phyloP scores from a whole-genome alignment of 179 eudicot species.

The Beta lomatogona region DNA sequence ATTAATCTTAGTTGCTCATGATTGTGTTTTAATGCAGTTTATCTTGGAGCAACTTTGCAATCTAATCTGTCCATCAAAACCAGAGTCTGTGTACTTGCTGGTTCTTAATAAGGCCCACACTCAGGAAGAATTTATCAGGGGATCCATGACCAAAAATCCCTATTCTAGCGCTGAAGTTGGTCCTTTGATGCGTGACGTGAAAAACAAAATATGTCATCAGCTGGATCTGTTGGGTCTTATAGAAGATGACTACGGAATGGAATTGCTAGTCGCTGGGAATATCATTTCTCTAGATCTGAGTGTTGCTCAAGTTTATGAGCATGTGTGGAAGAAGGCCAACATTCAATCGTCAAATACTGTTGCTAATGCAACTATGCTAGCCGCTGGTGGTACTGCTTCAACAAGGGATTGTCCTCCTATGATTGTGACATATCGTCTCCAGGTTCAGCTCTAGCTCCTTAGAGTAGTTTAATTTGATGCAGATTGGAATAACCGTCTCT shows the following conservation, averaged over 20 bases:
- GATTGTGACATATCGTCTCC: conserved; percentile 98
- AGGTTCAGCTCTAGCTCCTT: conserved; percentile 51
- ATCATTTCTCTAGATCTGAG: conserved; percentile 96
- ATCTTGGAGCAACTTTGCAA: conserved; percentile 99
- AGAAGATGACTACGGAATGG: conserved; percentile 99
- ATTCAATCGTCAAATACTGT: conserved; percentile 60
- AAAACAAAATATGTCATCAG: conserved; percentile 96
- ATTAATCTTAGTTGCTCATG: not conserved
- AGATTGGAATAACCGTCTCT: not conserved
- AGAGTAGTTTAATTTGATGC: not conserved
- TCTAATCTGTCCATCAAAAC: conserved; percentile 92
- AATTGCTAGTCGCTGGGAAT: conserved; percentile 92
- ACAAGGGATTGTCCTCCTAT: conserved; percentile 90
- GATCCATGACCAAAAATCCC: conserved; percentile 99
- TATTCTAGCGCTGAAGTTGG: conserved; percentile 98
- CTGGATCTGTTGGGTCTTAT: conserved; percentile 90
- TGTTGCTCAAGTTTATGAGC: conserved; percentile 89
- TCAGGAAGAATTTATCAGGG: conserved; percentile 98
- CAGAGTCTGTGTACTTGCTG: conserved; percentile 88
- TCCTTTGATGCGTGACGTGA: conserved; percentile 99
- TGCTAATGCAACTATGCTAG: conserved; percentile 51
- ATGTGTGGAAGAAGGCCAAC: conserved; percentile 94
- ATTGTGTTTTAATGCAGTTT: conserved; percentile 59
- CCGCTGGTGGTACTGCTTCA: conserved; percentile 57
- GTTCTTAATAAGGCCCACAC: conserved; percentile 97